Base-by-base conservation (phyloP, 805 yeast species). In the Wickerhamomyces chaumierensis region DNA sequence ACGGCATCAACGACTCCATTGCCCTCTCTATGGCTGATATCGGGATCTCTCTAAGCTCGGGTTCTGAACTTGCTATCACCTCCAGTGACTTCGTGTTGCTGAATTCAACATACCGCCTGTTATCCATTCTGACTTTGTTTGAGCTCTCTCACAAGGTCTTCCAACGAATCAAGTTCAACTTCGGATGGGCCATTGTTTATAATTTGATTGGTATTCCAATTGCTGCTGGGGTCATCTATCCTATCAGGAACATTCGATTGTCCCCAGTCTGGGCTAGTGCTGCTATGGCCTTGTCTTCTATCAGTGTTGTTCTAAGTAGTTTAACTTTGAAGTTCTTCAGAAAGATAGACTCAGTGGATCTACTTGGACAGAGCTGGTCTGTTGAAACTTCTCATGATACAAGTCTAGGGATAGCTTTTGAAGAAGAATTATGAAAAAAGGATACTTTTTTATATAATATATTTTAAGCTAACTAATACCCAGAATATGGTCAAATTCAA, bases 1-100 rank as follows among this genome's bases (percentile, higher is more conserved):
- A 82, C 49, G 92, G 92, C 17, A 75, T 82, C 27, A 83, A 82
- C 53, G 92, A 83, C 56, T 86, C 92, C 0, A 90, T 90, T 1
- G 85, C 92, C 0, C 60, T 83, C 37, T 71, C 86, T 3, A 62
- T 71, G 1, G 85, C 92, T 1, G 85, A 81, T 58, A 77, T 83
- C 17, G 92, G 92, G 3, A 68, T 82, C 35, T 87, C 92, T 0
- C 63, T 82, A 43, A 81, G 87, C 0, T 69, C 80, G 0, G 90
- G 90, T 0, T 75, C 87, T 1, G 92, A 83, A 46, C 61, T 82
- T 36, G 88, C 92, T 0, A 63, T 81, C 38, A 73, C 81, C 2
- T 75, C 87, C 3, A 78, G 84, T 41, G 85, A 82, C 53, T 81
- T 82, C 49, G 79, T 82, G 16, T 60, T 83, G 25, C 60, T 82